Base-by-base conservation (phyloP, 306 rosid genomes). In the Leucaena leucocephala region DNA sequence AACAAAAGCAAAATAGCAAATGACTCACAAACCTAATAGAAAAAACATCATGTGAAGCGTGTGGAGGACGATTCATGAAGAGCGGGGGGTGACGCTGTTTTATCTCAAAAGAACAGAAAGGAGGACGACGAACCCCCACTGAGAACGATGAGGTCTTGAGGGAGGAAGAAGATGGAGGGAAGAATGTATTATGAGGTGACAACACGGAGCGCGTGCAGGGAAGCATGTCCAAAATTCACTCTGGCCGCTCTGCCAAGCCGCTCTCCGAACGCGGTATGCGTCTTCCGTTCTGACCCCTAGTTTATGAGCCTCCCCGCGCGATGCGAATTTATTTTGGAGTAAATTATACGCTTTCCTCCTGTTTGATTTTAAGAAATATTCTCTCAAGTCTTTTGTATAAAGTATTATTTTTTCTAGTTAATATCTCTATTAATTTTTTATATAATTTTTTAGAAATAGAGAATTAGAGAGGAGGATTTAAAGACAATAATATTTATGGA, bases 221-320 rank as follows among this genome's bases (percentile, higher is more conserved):
- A 72, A 82, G 71, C 89, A 85, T 85, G 27, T 63, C 76, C 83
- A 69, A 67, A 46, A 71, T 71, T 65, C 75, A 38, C 64, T 82
- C 62, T 61, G 12, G 68, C 78, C 42, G 69, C 63, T 40, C 17
- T 40, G 8, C 27, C 38, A 1, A 7, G 19, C 12, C 19, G 8
- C 40, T 19, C 27, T 27, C 27, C 27, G 27, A 27, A 27, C 27
- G 0, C 27, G 27, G 27, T 27, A 2, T 43, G n/a, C 15, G 35
- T 21, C 72, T 19, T 21, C 35, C 16, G 13, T 59, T 1, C 39
- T 3, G 39, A 4, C 7, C 16, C 6, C 8, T 22, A 33, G 59
- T 8, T n/a, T 17, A 2, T n/a, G 7, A 54, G 11, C 22, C 27
- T 2, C 61, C 33, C 2, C 8, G 5, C 33, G 12, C 12, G 11